Conservation (phyloP, 805 yeast genomes). For the Myxozyma lipomycoides region DNA sequence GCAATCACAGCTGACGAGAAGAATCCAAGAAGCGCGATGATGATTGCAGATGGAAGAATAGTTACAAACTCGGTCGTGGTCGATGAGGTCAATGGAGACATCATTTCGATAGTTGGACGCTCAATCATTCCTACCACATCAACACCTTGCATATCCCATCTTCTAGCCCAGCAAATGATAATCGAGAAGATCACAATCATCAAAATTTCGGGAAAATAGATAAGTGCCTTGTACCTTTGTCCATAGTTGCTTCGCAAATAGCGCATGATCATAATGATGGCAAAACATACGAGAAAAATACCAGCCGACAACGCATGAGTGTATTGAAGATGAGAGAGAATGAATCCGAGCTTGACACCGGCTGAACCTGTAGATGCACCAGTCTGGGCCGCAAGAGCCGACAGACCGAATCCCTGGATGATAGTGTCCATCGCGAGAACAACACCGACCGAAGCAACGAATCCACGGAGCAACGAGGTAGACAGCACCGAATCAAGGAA, state of each 20-base stretch:
- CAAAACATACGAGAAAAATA: slow-evolving; percentile 54
- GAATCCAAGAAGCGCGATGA: slow-evolving; percentile 82
- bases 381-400: slow-evolving; percentile 43
- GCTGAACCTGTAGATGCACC: slow-evolving; percentile 65
- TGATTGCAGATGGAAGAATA: slow-evolving; percentile 63
- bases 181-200: slow-evolving; percentile 65
- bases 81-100: slow-evolving; percentile 54
- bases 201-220: slow-evolving; percentile 81
- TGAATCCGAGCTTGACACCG: slow-evolving; percentile 59
- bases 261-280: slow-evolving; percentile 44
- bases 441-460: slow-evolving; percentile 78
- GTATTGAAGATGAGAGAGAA: slow-evolving; percentile 45
- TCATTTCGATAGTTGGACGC: slow-evolving; percentile 48
- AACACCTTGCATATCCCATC: slow-evolving; percentile 46
- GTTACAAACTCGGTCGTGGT: slow-evolving; percentile 49
- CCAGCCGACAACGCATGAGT: slow-evolving; percentile 59
- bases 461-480: slow-evolving; percentile 72
- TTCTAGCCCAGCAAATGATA: slow-evolving; percentile 44
- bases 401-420: slow-evolving; percentile 68
- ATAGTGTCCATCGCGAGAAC: slow-evolving; percentile 76
- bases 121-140: slow-evolving; percentile 66
- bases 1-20: slow-evolving; percentile 93
- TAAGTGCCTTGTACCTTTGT: slow-evolving; percentile 43
- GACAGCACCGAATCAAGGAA: slow-evolving; percentile 77
- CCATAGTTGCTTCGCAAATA: slow-evolving; percentile 29